Conservation (phyloP, 2,329 filamentous ascomycete genomes). For the Amauroascus niger region DNA sequence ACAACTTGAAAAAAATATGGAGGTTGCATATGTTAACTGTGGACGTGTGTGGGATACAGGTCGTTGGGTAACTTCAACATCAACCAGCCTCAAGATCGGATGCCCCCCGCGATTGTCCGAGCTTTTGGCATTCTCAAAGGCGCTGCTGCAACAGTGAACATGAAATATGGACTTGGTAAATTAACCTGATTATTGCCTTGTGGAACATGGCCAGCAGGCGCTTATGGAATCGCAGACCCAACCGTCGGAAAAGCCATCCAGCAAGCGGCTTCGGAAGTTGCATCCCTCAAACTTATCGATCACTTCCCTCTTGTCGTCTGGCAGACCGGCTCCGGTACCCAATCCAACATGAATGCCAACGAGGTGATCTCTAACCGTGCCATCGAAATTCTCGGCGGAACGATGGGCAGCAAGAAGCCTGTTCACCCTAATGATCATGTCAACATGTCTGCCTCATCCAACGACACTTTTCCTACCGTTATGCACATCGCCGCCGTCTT, state of each 20-base stretch:
- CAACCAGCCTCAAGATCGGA: slow-evolving; percentile 98
- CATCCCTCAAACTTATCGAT: slow-evolving; percentile 83
- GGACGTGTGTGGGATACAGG: slow-evolving; percentile 24
- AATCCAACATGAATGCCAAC: slow-evolving; percentile 99
- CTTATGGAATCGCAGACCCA: slow-evolving; percentile 52
- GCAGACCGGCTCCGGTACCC: slow-evolving; percentile 97
- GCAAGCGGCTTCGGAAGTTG: slow-evolving; percentile 87
- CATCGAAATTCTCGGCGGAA: slow-evolving; percentile 91
- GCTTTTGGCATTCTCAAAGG: slow-evolving; percentile 97
- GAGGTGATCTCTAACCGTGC: slow-evolving; percentile 99
- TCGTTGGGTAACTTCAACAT: slow-evolving; percentile 97
- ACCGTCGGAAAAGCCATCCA: slow-evolving; percentile 88
- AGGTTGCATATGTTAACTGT: slow-evolving; percentile 21
- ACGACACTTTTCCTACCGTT: slow-evolving; percentile 98
- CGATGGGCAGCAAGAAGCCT: slow-evolving; percentile 93
- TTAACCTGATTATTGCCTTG: slow-evolving; percentile 54
- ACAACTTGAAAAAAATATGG: neutral
- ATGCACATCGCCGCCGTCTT: slow-evolving; percentile 99
- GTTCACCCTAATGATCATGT: slow-evolving; percentile 99
- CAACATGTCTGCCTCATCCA: slow-evolving; percentile 97
- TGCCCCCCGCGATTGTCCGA: slow-evolving; percentile 84
- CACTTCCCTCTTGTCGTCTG: slow-evolving; percentile 98
- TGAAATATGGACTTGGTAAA: slow-evolving; percentile 75
- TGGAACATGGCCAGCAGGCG: slow-evolving; percentile 17
- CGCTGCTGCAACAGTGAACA: slow-evolving; percentile 89